Evolutionary conservation across 495 filamentous ascomycete genomes (phyloP), one percentile per base, ranked within the genome.

Genomic region (Cercophora scortea): DNA sequence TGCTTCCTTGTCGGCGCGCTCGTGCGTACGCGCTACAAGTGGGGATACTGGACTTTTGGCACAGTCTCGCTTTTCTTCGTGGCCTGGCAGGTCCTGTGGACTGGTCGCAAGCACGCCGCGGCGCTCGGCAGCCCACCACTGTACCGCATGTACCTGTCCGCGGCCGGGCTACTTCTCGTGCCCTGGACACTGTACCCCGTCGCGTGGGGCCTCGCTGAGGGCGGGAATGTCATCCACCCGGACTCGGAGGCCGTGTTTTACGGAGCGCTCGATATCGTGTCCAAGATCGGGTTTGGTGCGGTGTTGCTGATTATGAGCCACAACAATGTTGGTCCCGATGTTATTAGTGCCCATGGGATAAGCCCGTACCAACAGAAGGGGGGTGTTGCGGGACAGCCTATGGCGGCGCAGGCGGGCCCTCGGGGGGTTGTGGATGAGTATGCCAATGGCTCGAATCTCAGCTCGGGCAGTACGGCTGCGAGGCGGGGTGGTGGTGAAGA

Each of bases 221-320:
- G 84, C 33, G 82, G 83, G 4, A 88, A 88, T 60, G 64, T 77
- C 50, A 84, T 88, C 51, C 61, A 78, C 2, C 77, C 82, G 0
- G 83, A 85, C 51, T 78, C 74, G 3, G 81, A 82, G 55, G 73
- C 77, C n/a, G 65, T 87, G 51, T 89, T 89, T 66, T 89, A 88
- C 56, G 83, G 83, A 33, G 69, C 84, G 16, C 64, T 89, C 12
- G 83, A 89, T 56, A 19, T 51, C 13, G 32, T 51, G 5, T 41
- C 49, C 4, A 51, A 51, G 42, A 33, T 45, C 11, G 41, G 41
- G 9, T 51, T 51, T 11, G 49, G 41, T 17, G 32, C 25, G 1
- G 32, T 51, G 32, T 19, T 51, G 9, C 16, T 25, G 25, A 5
- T 51, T n/a, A 13, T 8, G 4, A 42, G 49, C 2, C 49, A 36